phyloP scores from a whole-genome alignment of 768 basidiomycete genomes.

The Lentinula guzmanii region DNA sequence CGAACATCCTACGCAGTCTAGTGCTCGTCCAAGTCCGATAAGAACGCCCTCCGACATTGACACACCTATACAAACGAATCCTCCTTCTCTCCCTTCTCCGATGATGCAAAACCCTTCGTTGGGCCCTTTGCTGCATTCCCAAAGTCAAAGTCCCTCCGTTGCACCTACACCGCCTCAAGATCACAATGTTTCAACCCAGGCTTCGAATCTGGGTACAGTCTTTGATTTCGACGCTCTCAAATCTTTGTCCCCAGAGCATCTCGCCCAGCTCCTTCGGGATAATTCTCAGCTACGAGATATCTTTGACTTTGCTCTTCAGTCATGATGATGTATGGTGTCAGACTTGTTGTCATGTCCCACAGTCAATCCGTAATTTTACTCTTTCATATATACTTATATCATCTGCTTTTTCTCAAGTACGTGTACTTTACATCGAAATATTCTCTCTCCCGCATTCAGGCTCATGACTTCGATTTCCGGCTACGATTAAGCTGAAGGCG shows the following conservation, averaged over 20 bases:
- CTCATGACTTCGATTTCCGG: too few relatives aligned
- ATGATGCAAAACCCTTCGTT: background rate
- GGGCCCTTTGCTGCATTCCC: background rate
- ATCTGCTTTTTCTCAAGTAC: background rate
- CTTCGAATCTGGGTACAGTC: background rate
- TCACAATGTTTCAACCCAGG: background rate
- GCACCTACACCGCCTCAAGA: background rate
- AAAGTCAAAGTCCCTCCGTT: background rate
- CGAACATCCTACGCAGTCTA: background rate
- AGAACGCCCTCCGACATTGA: background rate
- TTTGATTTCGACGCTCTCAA: constrained; percentile 2
- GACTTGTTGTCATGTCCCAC: too few relatives aligned
- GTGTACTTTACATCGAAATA: background rate
- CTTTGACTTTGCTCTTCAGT: background rate
- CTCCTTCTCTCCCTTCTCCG: background rate
- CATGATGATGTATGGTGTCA: background rate
- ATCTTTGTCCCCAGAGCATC: background rate
- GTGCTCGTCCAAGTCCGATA: background rate
- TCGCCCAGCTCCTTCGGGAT: background rate
- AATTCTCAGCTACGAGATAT: background rate
- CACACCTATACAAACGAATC: background rate
- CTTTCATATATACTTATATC: background rate
- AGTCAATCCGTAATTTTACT: background rate
- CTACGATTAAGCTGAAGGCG: too few relatives aligned
- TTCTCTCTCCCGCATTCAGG: too few relatives aligned